Conservation (phyloP, 83 land plant species). For the Isoetes engelmannii region DNA sequence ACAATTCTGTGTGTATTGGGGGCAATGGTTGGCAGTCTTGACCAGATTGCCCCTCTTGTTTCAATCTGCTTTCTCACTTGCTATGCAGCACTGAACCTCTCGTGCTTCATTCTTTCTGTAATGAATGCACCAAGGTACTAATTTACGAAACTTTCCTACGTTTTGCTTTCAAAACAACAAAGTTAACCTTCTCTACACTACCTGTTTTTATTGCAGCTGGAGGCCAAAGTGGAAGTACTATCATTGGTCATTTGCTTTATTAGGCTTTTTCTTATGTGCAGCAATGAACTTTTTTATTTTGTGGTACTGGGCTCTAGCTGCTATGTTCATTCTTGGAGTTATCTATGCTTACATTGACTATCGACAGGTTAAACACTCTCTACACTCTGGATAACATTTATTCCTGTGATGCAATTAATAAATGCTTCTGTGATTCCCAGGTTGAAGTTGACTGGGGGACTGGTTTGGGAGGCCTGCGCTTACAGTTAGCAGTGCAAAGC, state of each 20-base stretch:
- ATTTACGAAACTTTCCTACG: not conserved
- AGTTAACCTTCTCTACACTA: not conserved
- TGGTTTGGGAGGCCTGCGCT: conserved; percentile 27
- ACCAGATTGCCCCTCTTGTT: conserved; percentile 14
- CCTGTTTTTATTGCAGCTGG: not conserved
- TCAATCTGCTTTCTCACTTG: conserved; percentile 16
- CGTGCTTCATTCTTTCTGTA: conserved; percentile 7
- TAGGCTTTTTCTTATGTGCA: conserved; percentile 22
- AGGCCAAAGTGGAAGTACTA: conserved; percentile 27
- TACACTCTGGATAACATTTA: too few relatives aligned
- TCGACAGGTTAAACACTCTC: conserved; percentile 17
- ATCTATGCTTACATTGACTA: conserved; percentile 27
- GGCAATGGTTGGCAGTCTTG: conserved; percentile 12
- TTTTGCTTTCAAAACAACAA: not conserved
- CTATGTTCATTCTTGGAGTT: conserved; percentile 16
- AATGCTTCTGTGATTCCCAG: not conserved
- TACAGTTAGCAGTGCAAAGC: conserved; percentile 27
- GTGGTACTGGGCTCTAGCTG: conserved; percentile 37
- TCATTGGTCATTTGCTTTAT: conserved; percentile 28
- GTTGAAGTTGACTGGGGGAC: conserved; percentile 38
- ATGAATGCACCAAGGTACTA: conserved; percentile 13
- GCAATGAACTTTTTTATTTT: conserved; percentile 30
- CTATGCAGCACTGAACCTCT: conserved; percentile 13
- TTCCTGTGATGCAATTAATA: too few relatives aligned
- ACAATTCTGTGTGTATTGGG: conserved; percentile 9